phyloP scores from a whole-genome alignment of 257 asterid species.

The Solanum raphanifolium region DNA sequence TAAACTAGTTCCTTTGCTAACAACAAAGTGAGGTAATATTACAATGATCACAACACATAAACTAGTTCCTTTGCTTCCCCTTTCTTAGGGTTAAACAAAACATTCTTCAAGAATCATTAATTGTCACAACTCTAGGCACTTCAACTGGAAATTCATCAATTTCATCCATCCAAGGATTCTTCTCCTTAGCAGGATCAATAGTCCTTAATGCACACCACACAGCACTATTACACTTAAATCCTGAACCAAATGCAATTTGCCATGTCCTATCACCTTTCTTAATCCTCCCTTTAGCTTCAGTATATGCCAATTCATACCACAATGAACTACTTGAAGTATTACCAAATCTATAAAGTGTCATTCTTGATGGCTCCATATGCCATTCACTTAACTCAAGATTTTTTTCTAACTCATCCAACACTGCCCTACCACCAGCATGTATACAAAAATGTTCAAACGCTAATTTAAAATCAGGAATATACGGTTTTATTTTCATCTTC shows the following conservation, averaged over 20 bases:
- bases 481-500: constrained; percentile 32
- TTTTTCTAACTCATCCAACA: constrained; percentile 37
- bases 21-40: background rate
- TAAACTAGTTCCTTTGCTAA: background rate
- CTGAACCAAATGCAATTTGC: constrained; percentile 55
- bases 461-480: constrained; percentile 40
- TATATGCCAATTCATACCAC: constrained; percentile 44
- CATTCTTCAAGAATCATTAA: constrained; percentile 9
- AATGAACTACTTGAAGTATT: constrained; percentile 44
- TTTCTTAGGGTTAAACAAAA: background rate
- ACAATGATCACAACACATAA: background rate
- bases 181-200: constrained; percentile 35
- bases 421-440: constrained; percentile 46
- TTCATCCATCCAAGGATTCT: constrained; percentile 50
- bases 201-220: constrained; percentile 41
- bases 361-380: constrained; percentile 58
- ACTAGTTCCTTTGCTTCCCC: background rate
- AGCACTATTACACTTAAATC: constrained; percentile 46
- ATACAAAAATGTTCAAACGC: constrained; percentile 49
- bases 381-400: constrained; percentile 29
- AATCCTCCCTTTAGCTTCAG: constrained; percentile 43
- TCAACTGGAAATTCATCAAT: constrained; percentile 38
- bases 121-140: constrained; percentile 16
- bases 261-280: constrained; percentile 34
- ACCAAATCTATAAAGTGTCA: constrained; percentile 43